phyloP scores from a whole-genome alignment of 2,329 filamentous ascomycete species.

The Diaporthe destruens region DNA sequence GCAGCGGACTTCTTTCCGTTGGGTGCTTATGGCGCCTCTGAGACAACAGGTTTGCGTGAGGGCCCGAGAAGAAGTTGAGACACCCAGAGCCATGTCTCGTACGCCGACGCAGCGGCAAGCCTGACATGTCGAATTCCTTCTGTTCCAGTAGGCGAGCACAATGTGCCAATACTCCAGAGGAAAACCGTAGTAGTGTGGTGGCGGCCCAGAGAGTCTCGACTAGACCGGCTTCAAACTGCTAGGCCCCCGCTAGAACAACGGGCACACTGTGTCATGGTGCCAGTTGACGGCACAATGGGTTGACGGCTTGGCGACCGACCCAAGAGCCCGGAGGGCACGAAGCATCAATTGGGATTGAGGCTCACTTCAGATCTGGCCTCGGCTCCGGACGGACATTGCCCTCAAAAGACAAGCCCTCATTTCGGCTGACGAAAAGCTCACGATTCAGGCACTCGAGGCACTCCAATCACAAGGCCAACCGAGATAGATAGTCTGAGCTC shows the following conservation, averaged over 20 bases:
- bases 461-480: conserved; percentile 3
- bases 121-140: background rate
- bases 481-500: conserved; percentile 7
- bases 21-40: background rate
- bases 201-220: background rate
- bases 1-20: background rate
- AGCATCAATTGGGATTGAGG: background rate
- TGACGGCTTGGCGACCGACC: conserved; percentile 22
- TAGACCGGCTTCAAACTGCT: background rate
- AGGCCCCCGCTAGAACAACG: background rate
- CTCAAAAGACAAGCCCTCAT: conserved; percentile 5
- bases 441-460: conserved; percentile 14
- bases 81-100: conserved; percentile 4
- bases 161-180: background rate
- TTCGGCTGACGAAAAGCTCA: background rate
- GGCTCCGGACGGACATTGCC: conserved; percentile 23
- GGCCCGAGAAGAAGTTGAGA: conserved; percentile 11
- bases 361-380: background rate
- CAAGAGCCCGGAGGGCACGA: background rate
- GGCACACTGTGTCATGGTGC: conserved; percentile 9
- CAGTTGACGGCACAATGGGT: conserved; percentile 10
- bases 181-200: background rate
- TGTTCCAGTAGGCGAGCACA: conserved; percentile 23
- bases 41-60: conserved; percentile 7
- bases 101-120: background rate